Conservation (phyloP, 1,284 basidiomycete species). For the Farysia itapuensis region DNA sequence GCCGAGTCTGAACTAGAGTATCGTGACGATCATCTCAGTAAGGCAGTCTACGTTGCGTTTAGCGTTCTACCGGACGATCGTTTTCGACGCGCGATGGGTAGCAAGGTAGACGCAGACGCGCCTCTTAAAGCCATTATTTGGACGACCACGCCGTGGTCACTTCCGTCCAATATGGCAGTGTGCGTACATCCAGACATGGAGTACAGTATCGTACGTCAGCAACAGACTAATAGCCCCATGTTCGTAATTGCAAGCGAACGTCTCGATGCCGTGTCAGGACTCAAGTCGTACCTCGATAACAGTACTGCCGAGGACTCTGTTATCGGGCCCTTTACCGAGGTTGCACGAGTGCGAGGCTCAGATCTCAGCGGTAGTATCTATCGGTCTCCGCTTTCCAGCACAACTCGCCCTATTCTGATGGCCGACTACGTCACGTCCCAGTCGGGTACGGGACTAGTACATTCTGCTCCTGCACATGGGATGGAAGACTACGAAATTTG, state of each 20-base stretch:
- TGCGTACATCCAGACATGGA: constrained; percentile 74
- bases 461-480: constrained; percentile 93
- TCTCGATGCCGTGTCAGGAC: constrained; percentile 59
- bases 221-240: constrained; percentile 57
- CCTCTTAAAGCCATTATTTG: constrained; percentile 76
- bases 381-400: constrained; percentile 69
- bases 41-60: constrained; percentile 84
- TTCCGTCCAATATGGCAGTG: constrained; percentile 94
- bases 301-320: background rate
- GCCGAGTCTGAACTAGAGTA: constrained; percentile 95
- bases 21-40: constrained; percentile 81
- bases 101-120: constrained; percentile 48
- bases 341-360: constrained; percentile 25
- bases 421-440: constrained; percentile 76
- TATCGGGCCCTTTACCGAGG: constrained; percentile 29
- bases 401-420: constrained; percentile 62
- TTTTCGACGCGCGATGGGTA: constrained; percentile 8
- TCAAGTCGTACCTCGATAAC: constrained; percentile 1
- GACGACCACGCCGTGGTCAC: constrained; percentile 98
- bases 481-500: constrained; percentile 76
- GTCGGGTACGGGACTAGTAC: constrained; percentile 94
- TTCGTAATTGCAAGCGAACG: constrained; percentile 75
- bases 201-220: constrained; percentile 69
- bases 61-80: constrained; percentile 48
- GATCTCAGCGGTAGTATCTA: constrained; percentile 71